Conservation (phyloP, 2,329 filamentous ascomycete species). For the Sclerotinia glacialis region DNA sequence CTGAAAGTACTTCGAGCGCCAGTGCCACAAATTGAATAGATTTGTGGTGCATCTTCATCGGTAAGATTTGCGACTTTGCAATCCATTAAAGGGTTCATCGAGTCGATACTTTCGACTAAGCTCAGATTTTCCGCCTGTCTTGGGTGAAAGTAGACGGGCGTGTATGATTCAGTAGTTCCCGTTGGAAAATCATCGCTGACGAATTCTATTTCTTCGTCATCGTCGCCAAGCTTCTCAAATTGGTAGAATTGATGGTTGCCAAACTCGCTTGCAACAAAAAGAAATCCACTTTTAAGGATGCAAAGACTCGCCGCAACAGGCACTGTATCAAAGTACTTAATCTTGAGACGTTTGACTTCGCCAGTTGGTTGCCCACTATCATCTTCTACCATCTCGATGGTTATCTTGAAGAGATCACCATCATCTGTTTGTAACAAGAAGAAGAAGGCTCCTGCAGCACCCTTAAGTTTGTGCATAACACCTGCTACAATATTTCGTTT, state of each 20-base stretch:
- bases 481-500: constrained; percentile 85
- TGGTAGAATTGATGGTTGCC: constrained; percentile 96
- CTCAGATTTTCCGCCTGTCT: constrained; percentile 77
- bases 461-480: constrained; percentile 95
- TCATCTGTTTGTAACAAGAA: constrained; percentile 95
- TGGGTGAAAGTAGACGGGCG: constrained; percentile 81
- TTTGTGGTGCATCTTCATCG: constrained; percentile 91
- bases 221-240: constrained; percentile 94
- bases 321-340: constrained; percentile 98
- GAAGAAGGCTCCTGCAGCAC: constrained; percentile 82
- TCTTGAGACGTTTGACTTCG: constrained; percentile 78
- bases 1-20: constrained; percentile 88
- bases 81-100: constrained; percentile 87
- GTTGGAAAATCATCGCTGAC: constrained; percentile 77
- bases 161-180: constrained; percentile 68
- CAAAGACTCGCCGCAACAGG: constrained; percentile 83
- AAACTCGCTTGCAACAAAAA: constrained; percentile 88
- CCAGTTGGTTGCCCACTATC: constrained; percentile 73
- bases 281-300: constrained; percentile 92
- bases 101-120: constrained; percentile 78
- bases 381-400: constrained; percentile 84
- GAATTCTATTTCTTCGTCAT: constrained; percentile 86
- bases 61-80: constrained; percentile 90
- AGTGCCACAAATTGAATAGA: constrained; percentile 87
- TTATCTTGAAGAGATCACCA: constrained; percentile 97